Conservation (phyloP, 176 grass and related monocot genomes). For the Paspalum vaginatum region DNA sequence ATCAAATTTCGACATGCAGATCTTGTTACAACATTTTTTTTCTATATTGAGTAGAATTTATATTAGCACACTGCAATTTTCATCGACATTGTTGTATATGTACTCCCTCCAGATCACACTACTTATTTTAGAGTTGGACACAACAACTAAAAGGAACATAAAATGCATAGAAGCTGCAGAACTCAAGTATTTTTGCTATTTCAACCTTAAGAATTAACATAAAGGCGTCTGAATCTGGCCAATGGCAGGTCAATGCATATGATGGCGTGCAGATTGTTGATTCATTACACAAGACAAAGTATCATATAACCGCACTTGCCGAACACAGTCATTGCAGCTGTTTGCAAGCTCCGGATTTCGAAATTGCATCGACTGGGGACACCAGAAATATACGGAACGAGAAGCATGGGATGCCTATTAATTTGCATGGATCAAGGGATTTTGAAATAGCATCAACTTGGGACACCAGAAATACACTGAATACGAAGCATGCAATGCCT, state of each 20-base stretch:
- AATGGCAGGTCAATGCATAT: slow-evolving; percentile 74
- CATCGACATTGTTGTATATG: too few relatives aligned
- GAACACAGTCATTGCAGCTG: slow-evolving; percentile 43
- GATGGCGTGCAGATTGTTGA: slow-evolving; percentile 68
- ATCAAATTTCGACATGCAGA: too few relatives aligned
- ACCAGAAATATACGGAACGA: slow-evolving; percentile 33
- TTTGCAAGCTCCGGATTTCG: slow-evolving; percentile 29
- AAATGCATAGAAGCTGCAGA: not conserved
- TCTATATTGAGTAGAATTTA: too few relatives aligned
- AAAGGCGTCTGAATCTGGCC: not conserved
- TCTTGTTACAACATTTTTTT: too few relatives aligned
- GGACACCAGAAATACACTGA: slow-evolving; percentile 35
- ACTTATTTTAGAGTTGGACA: too few relatives aligned
- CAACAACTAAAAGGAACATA: too few relatives aligned
- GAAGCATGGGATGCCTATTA: slow-evolving; percentile 34
- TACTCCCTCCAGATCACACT: too few relatives aligned
- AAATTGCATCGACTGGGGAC: slow-evolving; percentile 33
- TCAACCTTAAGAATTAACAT: not conserved
- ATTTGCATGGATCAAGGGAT: slow-evolving; percentile 46
- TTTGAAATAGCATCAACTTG: too few relatives aligned
- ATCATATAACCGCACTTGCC: slow-evolving; percentile 61
- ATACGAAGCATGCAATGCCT: slow-evolving; percentile 35
- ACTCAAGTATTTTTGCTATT: not conserved
- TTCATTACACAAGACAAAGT: slow-evolving; percentile 74
- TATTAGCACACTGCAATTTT: too few relatives aligned